These are phyloP conservation scores for Populus deltoides DNA, from an alignment of 345 rosid genomes.

Conservation along the genomic window DNA sequence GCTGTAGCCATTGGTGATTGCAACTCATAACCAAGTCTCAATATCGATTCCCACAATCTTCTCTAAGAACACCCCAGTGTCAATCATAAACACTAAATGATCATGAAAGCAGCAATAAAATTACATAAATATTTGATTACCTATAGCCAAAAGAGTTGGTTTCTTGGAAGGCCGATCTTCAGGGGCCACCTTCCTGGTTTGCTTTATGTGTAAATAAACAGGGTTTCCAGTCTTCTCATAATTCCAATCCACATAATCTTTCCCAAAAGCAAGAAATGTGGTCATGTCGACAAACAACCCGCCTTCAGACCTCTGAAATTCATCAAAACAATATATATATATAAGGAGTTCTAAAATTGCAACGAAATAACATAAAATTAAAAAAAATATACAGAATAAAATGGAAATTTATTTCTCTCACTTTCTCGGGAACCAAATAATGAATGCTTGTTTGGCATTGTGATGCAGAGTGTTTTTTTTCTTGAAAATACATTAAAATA, in stretches of 20 bases:
- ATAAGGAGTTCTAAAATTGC: background rate
- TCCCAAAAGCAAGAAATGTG: slow-evolving; percentile 88
- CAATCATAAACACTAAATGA: background rate
- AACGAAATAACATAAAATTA: background rate
- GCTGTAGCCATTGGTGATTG: background rate
- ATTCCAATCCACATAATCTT: slow-evolving; percentile 82
- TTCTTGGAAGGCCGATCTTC: slow-evolving; percentile 92
- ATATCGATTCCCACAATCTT: background rate
- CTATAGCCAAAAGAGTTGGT: slow-evolving; percentile 88
- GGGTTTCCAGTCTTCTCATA: slow-evolving; percentile 85
- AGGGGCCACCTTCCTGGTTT: slow-evolving; percentile 60
- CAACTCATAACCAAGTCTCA: background rate
- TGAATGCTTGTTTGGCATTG: too few species aligned
- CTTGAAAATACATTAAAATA: too few species aligned
- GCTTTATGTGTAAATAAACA: slow-evolving; percentile 84
- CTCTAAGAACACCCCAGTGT: background rate
- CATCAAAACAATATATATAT: background rate
- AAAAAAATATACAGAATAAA: background rate
- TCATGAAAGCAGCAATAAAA: background rate
- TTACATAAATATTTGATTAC: slow-evolving; percentile 30
- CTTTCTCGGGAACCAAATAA: background rate
- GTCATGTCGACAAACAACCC: slow-evolving; percentile 89
- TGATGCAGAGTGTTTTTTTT: too few species aligned
- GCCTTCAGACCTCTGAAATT: slow-evolving; percentile 79
- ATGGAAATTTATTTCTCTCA: background rate